These are phyloP conservation scores for Nicotiana knightiana DNA, from an alignment of 257 asterid species.

Conservation along the genomic window DNA sequence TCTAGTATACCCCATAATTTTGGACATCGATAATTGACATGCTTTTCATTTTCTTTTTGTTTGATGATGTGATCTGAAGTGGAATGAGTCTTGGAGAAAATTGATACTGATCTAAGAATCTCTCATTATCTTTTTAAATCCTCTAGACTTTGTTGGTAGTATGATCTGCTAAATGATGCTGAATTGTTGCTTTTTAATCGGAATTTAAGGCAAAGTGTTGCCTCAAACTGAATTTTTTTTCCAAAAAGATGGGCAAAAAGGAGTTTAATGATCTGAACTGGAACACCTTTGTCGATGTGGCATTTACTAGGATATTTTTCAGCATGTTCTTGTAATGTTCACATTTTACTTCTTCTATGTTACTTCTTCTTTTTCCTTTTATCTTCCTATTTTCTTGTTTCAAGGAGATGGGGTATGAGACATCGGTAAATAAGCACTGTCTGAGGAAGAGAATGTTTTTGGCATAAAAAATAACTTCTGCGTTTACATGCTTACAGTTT, in stretches of 20 bases:
- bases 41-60: background rate
- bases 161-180: background rate
- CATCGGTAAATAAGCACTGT: too few relatives aligned
- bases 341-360: background rate
- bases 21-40: background rate
- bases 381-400: background rate
- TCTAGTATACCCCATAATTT: background rate
- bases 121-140: background rate
- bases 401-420: too few relatives aligned
- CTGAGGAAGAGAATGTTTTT: too few relatives aligned
- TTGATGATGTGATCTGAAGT: background rate
- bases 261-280: background rate
- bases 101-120: background rate
- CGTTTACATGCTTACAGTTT: background rate
- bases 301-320: background rate
- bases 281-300: background rate
- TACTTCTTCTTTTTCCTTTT: background rate
- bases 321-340: background rate
- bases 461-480: too few relatives aligned
- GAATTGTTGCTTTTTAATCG: background rate
- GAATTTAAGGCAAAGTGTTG: background rate
- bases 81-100: background rate
- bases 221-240: background rate
- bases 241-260: background rate
- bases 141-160: background rate